These are phyloP conservation scores for Fusarium mangiferae DNA, from an alignment of 2,329 filamentous ascomycete genomes.

Conservation along the genomic window DNA sequence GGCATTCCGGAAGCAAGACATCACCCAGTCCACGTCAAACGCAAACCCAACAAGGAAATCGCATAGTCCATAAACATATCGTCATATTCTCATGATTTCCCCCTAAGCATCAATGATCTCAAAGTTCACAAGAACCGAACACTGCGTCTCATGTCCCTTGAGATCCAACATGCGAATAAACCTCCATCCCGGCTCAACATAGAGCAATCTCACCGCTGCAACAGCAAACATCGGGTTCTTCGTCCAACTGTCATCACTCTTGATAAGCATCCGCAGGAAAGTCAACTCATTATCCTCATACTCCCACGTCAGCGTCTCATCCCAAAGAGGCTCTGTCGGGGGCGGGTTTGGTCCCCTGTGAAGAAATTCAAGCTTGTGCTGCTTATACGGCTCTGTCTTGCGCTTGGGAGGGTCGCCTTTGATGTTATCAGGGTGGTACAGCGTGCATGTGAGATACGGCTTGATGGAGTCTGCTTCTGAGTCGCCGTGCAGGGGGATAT, in stretches of 20 bases:
- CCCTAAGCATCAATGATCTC: conserved; percentile 59
- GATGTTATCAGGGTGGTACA: conserved; percentile 67
- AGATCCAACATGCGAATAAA: conserved; percentile 74
- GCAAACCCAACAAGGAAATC: not conserved
- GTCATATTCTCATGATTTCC: conserved; percentile 7
- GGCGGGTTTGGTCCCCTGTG: conserved; percentile 68
- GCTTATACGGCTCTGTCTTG: conserved; percentile 70
- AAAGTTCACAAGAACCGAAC: conserved; percentile 70
- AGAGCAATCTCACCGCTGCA: conserved; percentile 67
- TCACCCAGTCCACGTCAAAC: not conserved
- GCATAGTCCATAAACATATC: not conserved
- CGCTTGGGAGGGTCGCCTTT: conserved; percentile 64
- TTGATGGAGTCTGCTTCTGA: conserved; percentile 64
- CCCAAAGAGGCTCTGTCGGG: conserved; percentile 71
- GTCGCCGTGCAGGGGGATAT: conserved; percentile 65
- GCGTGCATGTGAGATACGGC: conserved; percentile 73
- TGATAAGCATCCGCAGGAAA: conserved; percentile 73
- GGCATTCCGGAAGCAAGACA: not conserved
- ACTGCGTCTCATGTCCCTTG: conserved; percentile 71
- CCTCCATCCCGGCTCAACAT: conserved; percentile 66
- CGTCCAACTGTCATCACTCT: conserved; percentile 72
- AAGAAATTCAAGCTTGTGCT: conserved; percentile 66
- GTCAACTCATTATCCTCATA: conserved; percentile 74
- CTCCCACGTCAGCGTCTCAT: conserved; percentile 74
- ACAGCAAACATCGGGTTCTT: conserved; percentile 71